Evolutionary conservation across 2,329 filamentous ascomycete genomes (phyloP), one percentile per base, ranked within the genome.

Genomic region (Hypoxylon sp.): DNA sequence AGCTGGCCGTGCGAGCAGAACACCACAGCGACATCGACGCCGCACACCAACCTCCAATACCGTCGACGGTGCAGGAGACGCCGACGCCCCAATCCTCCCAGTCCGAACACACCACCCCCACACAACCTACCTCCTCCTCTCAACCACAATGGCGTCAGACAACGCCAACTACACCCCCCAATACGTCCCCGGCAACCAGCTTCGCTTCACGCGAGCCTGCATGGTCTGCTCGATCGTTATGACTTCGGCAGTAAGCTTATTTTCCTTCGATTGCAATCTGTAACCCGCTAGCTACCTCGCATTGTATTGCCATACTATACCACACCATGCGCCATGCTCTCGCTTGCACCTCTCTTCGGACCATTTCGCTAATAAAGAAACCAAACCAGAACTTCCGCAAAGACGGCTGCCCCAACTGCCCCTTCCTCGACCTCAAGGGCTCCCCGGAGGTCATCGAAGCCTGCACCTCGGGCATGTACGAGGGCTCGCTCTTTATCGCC

Each of bases 221-320:
- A 97, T 99, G 93, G 93, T 98, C 71, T 99, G 95, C 87, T 94
- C 93, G 56, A 91, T 98, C 76, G 92, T 98, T 69, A 93, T 94
- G 84, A 90, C 91, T 64, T 88, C 90, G 74, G 85, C 84, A 70
- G 91, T 93, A 82, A 71, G 85, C n/a, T n/a, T 77, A 19, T 54
- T 53, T 58, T 30, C 54, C 65, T 28, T 60, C 59, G 50, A 58
- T 30, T 51, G 56, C 52, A 32, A 67, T 30, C 63, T 13, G n/a
- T 49, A 24, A 7, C 56, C 6, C 30, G 22, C 34, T 58, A n/a
- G 11, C 13, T 34, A 15, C 32, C 32, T 61, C 56, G n/a, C 26
- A 48, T 32, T 44, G 11, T 32, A 13, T 13, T 28, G 11, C 49
- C 30, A 6, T 54, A 48, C 43, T 53, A 57, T 50, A 56, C 15